Evolutionary conservation across 2,329 filamentous ascomycete genomes (phyloP), one percentile per base, ranked within the genome.

Genomic region (Elsinoe ampelina): DNA sequence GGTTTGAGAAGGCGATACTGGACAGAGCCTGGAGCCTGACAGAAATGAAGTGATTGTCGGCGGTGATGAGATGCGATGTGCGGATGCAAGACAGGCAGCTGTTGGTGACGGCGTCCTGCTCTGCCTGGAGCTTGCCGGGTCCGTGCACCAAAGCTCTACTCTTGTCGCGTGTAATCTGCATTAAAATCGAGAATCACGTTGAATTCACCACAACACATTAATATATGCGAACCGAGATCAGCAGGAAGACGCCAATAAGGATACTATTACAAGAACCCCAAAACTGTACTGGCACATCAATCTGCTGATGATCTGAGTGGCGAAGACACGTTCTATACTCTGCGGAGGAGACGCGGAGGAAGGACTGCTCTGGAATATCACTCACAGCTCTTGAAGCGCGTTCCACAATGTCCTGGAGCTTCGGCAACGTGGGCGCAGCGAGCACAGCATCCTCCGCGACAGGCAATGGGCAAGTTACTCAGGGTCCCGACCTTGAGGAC

Each of bases 401-500:
- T 3, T 12, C 6, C 26, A 50, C 35, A 52, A 84, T 89, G 85
- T 81, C 84, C 57, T 87, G 87, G 71, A 76, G 78, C 69, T 84
- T 84, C 69, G 74, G 70, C 60, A 78, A 71, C 64, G 69, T 76
- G 57, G 72, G 73, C 58, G 65, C 68, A 54, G 67, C 65, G 57
- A 72, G 73, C 58, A 65, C 68, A 54, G 67, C 65, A 57, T 73
- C 70, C 58, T 69, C 70, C 60, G 75, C 71, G 56, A 66, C 66
- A 56, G 39, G 39, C 6, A 10, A 41, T n/a, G 39, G 20, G 39
- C 68, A 68, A 60, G 70, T 71, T 54, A 75, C 79, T 67, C 68
- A 72, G 60, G 87, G 86, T 41, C 77, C 81, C 51, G 83, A 89
- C 66, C 77, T 95, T 56, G 78, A 84, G 63, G 84, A 90, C 62